Conservation (phyloP, 768 basidiomycete species). For the Xerocomus spinulosus region DNA sequence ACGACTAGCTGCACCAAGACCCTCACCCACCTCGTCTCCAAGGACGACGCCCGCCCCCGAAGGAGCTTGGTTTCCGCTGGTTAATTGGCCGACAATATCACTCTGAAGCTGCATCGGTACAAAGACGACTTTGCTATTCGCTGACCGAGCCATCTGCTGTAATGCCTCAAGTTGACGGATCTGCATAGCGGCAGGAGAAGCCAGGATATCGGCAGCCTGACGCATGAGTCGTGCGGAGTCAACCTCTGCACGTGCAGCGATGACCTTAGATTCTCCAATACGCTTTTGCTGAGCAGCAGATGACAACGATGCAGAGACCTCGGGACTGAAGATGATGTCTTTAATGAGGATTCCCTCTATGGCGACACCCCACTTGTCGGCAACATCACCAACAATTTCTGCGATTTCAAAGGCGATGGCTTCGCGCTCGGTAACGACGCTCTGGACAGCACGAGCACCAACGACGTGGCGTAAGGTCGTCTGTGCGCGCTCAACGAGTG, state of each 20-base stretch:
- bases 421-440: constrained; percentile 94
- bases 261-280: constrained; percentile 94
- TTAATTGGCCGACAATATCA: constrained; percentile 55
- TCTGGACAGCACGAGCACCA: constrained; percentile 91
- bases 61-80: constrained; percentile 15
- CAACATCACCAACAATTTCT: constrained; percentile 88
- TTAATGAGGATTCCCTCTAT: constrained; percentile 96
- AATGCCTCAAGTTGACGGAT: constrained; percentile 95
- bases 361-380: constrained; percentile 94
- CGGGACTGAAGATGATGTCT: constrained; percentile 89
- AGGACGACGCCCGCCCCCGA: constrained; percentile 20
- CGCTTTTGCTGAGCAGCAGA: constrained; percentile 97
- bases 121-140: constrained; percentile 89
- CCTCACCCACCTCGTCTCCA: constrained; percentile 23
- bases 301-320: constrained; percentile 86
- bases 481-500: constrained; percentile 80
- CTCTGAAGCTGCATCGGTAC: constrained; percentile 89
- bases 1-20: constrained; percentile 23
- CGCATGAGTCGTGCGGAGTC: constrained; percentile 94
- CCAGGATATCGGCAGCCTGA: constrained; percentile 92
- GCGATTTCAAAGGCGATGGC: constrained; percentile 96
- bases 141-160: constrained; percentile 89
- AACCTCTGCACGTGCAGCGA: constrained; percentile 93
- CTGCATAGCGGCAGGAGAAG: constrained; percentile 95
- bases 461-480: constrained; percentile 98